Base-by-base conservation (phyloP, 1,139 yeast species). In the Magnusiomyces suaveolens region DNA sequence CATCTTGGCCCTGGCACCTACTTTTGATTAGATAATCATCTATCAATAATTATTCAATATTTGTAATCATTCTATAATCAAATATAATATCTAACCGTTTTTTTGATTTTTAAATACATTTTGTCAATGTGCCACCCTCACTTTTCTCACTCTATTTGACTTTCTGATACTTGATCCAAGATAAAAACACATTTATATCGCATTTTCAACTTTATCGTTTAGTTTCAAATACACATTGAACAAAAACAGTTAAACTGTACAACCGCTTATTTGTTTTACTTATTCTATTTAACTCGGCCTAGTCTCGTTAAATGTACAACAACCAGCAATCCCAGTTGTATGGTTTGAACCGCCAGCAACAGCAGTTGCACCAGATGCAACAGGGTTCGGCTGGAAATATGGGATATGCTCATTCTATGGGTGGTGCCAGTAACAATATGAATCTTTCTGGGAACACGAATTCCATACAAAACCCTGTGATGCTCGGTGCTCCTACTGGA, bases 1-100 rank as follows among this genome's bases (percentile, higher is more conserved):
- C 6, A 68, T 72, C 57, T 62, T 72, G 12, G 75, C 76, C 0
- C 58, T 72, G 14, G 69, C 63, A 12, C 41, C 41, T 3, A 16
- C 16, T n/a, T 36, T 36, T 36, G 41, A 36, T 36, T 36, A 62
- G 58, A 44, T 16, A 44, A 26, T 25, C 20, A 3, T 16, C 16
- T 32, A 16, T 32, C 10, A 32, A 10, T 32, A 25, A 21, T 43
- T 43, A 23, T 43, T 6, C 8, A 20, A 18, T 43, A 4, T 43
- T 21, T 43, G 46, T 43, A 43, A 43, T 43, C 12, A 10, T 18
- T 43, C 4, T 43, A 43, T 21, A 43, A 21, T 29, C 36, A n/a
- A n/a, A n/a, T n/a, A n/a, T n/a, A n/a, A n/a, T n/a, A 10, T 10
- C 38, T 10, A 32, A 32, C 10, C 16, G 38, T 32, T 32, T 32